Evolutionary conservation across 495 filamentous ascomycete genomes (phyloP), one percentile per base, ranked within the genome.

Genomic region (Lophium mytilinum): DNA sequence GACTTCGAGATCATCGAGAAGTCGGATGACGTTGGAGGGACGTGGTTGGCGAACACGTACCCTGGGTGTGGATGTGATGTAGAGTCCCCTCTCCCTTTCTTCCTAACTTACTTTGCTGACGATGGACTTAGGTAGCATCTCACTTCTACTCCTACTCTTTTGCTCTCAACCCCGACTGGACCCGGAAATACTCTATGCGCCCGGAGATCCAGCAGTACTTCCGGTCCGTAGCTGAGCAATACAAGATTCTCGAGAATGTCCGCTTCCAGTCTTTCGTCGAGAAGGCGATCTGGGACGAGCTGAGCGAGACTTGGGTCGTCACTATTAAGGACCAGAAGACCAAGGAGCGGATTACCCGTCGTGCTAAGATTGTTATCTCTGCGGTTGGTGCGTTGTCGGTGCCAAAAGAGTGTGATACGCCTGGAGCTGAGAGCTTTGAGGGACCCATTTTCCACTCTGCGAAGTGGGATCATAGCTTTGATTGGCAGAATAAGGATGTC

Each of bases 391-490:
- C 73, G 0, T 65, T 81, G 2, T 73, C 72, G 0, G 64, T 74
- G 33, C 79, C 79, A 4, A 74, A 75, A 19, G 56, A 67, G 6
- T 72, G 69, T 37, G 78, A 80, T 47, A 75, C 82, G 18, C 69
- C 77, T 9, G 75, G 73, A 8, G 64, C 74, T 15, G 59, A 74
- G 2, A 56, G 45, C 8, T 84, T 82, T 64, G 46, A 78, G 35
- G 83, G 81, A 17, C 56, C 58, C 4, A 59, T 83, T 5, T 75
- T 85, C 53, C 82, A 86, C 56, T 82, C 78, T 0, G 81, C 82
- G 1, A 69, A 71, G 46, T 86, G 82, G 83, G 74, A 81, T 36
- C 71, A 77, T 47, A 60, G 68, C 15, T 80, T 84, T 18, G 70
- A 80, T 53, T 75, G 78, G 57, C 53, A 73, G n/a, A 75, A 74